Evolutionary conservation across 2,329 filamentous ascomycete species (phyloP), one percentile per base, ranked within the genome.

Genomic region (Colletotrichum sp.): DNA sequence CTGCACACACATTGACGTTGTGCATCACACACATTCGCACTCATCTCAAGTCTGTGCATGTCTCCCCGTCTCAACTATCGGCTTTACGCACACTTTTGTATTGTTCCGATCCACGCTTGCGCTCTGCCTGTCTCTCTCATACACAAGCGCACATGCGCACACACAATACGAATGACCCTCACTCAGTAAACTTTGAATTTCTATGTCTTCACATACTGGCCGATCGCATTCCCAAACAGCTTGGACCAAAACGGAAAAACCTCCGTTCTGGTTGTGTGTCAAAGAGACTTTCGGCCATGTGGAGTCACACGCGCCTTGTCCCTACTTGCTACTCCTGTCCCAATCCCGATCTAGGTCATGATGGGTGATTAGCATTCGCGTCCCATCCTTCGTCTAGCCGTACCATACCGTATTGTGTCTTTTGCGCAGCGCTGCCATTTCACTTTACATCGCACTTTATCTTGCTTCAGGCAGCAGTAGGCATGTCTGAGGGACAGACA

Each of bases 261-360:
- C 66, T 76, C 73, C 76, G 74, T 71, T 64, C 76, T 72, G 36
- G 65, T 28, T 36, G 36, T 63, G 69, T 71, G 67, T 67, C 66
- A 68, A 67, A 77, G 69, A 76, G 63, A 76, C 75, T 75, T 76
- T 77, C 13, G 73, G 26, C 68, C 67, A 75, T 75, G 72, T 77
- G 75, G 72, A 69, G 67, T 36, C 63, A 68, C 43, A 48, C 60
- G 68, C 63, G 68, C 61, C 61, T 74, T 66, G 43, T 21, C 43
- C 43, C 43, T 48, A 48, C 32, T 60, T 63, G 24, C 39, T 30
- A 39, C 61, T 67, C 55, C 26, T 71, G 74, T 74, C 64, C 73
- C 64, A 43, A 75, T 75, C 24, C 69, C 36, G 57, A 68, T 67
- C 72, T 74, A 36, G 72, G 66, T 65, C 67, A 63, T 15, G 39